Base-by-base conservation (phyloP, 2,329 filamentous ascomycete species). In the Cylindrodendrum hubeiense region DNA sequence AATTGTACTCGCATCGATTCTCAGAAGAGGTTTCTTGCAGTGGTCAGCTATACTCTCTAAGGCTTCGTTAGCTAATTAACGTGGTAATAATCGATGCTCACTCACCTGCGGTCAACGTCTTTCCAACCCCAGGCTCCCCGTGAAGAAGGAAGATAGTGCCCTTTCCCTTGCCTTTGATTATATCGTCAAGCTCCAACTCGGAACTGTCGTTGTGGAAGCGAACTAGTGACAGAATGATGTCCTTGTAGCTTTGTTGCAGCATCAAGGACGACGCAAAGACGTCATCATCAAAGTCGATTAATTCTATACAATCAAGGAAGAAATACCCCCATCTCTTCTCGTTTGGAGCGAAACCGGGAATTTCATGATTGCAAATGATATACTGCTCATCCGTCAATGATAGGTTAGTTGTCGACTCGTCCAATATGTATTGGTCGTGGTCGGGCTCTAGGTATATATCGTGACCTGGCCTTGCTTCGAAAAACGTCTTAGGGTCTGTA, bases 111-210 rank as follows among this genome's bases (percentile, higher is more conserved):
- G 60, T 63, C 4, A 44, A 46, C 4, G 60, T 63, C 21, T 63
- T 63, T 6, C 60, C 60, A 6, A 37, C 51, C 2, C 60, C 60
- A 4, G 60, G 60, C 15, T 57, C 60, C 10, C 60, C 60, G 15
- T 63, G 60, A 5, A 63, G 46, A 44, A 63, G 44, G 19, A 57
- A 57, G 15, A 63, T 39, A 8, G 34, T n/a, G 3, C 28, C 28
- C 12, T 33, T 33, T 10, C 28, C 28, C 28, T 33, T 33, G 5
- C 28, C 28, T 33, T 33, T 33, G 5, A 33, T 33, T 5, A 33
- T 33, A 12, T 33, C 28, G 28, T 33, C 28, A 12, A 33, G 12
- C 28, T 33, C 28, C 28, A 33, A 33, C 28, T 33, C 28, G 28
- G 28, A 12, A 12, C 28, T 33, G 12, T 10, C 12, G 12, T 33